Evolutionary conservation across 306 rosid species (phyloP).

Genomic region (Herpetospermum pedunculosum): DNA sequence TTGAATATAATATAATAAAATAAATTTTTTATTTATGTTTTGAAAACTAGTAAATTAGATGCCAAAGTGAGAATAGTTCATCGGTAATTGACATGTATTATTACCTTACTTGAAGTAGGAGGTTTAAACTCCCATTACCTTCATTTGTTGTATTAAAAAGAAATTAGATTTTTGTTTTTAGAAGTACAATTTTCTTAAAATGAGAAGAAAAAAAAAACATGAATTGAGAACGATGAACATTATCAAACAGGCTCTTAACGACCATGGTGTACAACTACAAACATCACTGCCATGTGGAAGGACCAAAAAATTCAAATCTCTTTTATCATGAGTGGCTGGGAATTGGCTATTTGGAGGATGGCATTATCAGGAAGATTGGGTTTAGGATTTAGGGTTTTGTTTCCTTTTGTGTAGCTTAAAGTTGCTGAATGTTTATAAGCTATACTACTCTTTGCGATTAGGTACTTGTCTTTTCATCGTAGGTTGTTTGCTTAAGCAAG

Average conservation of each 20-base stretch:
- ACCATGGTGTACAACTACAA: background rate
- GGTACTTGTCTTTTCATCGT: background rate
- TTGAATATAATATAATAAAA: background rate
- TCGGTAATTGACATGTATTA: too few species aligned
- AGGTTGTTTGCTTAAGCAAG: background rate
- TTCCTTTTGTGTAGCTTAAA: background rate
- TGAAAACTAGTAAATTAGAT: background rate
- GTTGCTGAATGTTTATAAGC: background rate
- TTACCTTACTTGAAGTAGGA: too few species aligned
- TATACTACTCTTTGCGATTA: background rate
- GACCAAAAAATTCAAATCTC: background rate
- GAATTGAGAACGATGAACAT: too few species aligned
- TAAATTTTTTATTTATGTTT: background rate
- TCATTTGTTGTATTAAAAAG: too few species aligned
- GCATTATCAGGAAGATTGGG: background rate
- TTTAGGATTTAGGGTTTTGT: too few species aligned
- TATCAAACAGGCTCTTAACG: too few species aligned
- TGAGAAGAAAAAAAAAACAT: too few species aligned
- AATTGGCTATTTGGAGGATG: background rate
- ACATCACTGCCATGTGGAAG: background rate
- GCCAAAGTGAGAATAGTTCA: too few species aligned
- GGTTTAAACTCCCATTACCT: too few species aligned
- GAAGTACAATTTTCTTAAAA: too few species aligned
- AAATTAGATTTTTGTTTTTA: background rate
- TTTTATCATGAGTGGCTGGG: background rate